Evolutionary conservation across 345 rosid genomes (phyloP).

Genomic region (Abelmoschus esculentus): DNA sequence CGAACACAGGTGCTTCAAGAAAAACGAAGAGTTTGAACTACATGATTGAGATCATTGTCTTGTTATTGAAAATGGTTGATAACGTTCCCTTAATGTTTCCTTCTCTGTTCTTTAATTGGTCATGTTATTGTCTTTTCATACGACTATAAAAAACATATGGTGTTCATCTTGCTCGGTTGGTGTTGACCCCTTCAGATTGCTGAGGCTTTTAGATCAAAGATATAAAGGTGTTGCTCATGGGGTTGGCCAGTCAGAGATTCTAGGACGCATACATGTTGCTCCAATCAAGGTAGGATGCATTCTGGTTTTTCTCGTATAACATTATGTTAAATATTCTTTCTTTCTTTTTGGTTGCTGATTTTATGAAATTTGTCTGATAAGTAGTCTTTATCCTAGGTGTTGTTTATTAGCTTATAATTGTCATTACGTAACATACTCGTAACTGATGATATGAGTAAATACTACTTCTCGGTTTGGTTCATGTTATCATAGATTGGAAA

Average conservation of each 20-base stretch:
- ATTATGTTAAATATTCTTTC: background rate
- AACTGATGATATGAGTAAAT: background rate
- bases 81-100: background rate
- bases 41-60: background rate
- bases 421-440: background rate
- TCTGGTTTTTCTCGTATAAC: background rate
- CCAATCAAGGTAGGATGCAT: slow-evolving; percentile 67
- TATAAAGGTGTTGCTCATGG: slow-evolving; percentile 97
- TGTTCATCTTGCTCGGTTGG: background rate
- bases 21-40: too few species aligned
- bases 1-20: too few species aligned
- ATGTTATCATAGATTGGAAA: slow-evolving; percentile 55
- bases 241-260: slow-evolving; percentile 96
- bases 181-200: slow-evolving; percentile 43
- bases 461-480: background rate
- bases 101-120: background rate
- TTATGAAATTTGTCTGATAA: background rate
- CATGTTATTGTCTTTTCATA: background rate
- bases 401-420: background rate
- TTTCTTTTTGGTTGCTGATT: background rate
- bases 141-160: background rate
- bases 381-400: background rate
- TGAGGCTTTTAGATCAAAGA: slow-evolving; percentile 88
- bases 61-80: background rate
- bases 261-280: slow-evolving; percentile 96